These are phyloP conservation scores for Spirogloea muscicola DNA, from an alignment of 139 green algal genomes.

Conservation along the genomic window DNA sequence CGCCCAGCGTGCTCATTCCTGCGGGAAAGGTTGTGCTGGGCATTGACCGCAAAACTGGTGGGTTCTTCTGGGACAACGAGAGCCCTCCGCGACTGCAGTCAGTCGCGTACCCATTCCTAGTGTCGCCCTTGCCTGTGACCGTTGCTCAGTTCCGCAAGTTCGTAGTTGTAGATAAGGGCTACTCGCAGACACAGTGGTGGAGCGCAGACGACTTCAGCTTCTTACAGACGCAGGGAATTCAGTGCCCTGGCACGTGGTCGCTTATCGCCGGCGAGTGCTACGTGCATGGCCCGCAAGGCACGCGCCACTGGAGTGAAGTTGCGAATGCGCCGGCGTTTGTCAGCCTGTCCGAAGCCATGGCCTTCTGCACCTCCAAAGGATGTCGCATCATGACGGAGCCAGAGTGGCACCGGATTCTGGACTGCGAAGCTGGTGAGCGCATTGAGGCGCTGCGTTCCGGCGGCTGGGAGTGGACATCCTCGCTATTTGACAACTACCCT, in stretches of 20 bases:
- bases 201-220: constrained; percentile 33
- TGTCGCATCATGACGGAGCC: constrained; percentile 58
- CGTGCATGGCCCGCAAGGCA: constrained; percentile 52
- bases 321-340: constrained; percentile 16
- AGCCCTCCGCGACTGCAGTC: constrained; percentile 21
- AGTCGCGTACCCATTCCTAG: constrained; percentile 25
- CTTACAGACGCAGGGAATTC: constrained; percentile 32
- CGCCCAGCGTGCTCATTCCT: constrained; percentile 10
- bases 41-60: neutral
- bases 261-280: constrained; percentile 16
- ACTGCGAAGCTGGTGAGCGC: neutral
- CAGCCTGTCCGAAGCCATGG: constrained; percentile 59
- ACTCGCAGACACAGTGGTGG: constrained; percentile 51
- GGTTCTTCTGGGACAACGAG: constrained; percentile 67
- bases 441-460: constrained; percentile 25
- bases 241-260: constrained; percentile 57
- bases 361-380: constrained; percentile 43
- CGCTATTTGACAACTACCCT: constrained; percentile 48
- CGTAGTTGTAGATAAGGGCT: constrained; percentile 45
- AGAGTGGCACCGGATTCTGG: constrained; percentile 53
- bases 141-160: constrained; percentile 57
- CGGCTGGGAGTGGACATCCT: constrained; percentile 66
- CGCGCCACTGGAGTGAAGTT: constrained; percentile 43
- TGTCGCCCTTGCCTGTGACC: constrained; percentile 49
- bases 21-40: constrained; percentile 46